Evolutionary conservation across 2,329 filamentous ascomycete species (phyloP).

Genomic region (Paraconiothyrium brasiliense): DNA sequence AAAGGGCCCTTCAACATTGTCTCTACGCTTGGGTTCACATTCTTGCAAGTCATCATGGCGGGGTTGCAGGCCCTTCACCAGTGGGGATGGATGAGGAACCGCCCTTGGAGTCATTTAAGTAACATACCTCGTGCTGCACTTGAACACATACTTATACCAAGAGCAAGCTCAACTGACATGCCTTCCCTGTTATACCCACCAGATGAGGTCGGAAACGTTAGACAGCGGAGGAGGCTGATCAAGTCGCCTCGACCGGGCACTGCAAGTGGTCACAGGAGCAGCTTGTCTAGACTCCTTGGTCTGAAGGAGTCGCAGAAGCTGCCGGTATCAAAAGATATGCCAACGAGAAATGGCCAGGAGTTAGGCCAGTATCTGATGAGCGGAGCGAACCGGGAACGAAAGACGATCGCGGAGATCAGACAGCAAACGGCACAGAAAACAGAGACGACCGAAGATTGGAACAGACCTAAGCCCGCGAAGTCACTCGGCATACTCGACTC

Average conservation of each 20-base stretch:
- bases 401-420: neutral
- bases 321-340: neutral
- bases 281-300: neutral
- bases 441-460: constrained; percentile 1
- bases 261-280: neutral
- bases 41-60: neutral
- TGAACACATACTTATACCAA: neutral
- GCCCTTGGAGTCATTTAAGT: neutral
- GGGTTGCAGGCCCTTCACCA: neutral
- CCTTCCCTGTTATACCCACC: constrained; percentile 16
- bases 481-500: neutral
- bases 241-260: neutral
- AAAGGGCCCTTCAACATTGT: neutral
- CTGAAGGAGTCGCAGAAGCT: neutral
- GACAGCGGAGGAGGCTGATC: neutral
- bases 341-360: too few relatives aligned
- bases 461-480: neutral
- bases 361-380: neutral
- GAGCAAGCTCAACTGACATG: constrained; percentile 11
- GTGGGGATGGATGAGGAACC: neutral
- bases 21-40: neutral
- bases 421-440: constrained; percentile 2
- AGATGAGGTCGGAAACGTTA: neutral
- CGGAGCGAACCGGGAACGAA: constrained; percentile 1
- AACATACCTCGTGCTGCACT: neutral